Base-by-base conservation (phyloP, 176 grass and related monocot species). In the Oryza australiensis region DNA sequence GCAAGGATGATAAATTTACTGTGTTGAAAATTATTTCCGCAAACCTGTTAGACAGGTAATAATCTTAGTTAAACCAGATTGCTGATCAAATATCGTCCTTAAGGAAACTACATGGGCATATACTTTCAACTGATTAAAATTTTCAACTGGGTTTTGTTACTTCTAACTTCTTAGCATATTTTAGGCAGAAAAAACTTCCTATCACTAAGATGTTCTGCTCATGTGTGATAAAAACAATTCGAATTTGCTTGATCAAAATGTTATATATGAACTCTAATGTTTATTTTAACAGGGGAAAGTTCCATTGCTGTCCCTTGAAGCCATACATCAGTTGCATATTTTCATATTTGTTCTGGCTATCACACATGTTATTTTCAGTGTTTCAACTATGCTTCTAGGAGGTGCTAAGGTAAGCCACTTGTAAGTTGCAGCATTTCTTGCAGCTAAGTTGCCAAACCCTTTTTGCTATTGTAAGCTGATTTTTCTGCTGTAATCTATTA, bases 331-430 rank as follows among this genome's bases (percentile, higher is more conserved):
- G 62, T 76, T 97, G 88, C 94, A 97, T 70, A 94, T 97, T 42
- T 97, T 97, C 81, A 94, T 94, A 83, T 97, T 97, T 71, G 89
- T 97, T 76, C 76, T 97, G 74, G 94, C 94, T 23, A 80, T 97
- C 72, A 94, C 88, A 48, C 92, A 97, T 87, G 83, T 97, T 40
- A 34, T 89, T 41, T 97, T 97, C 77, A 92, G 94, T 43, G 87
- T 87, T 86, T 79, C 90, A 77, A 97, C 92, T 28, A 92, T 97
- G 90, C 35, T 97, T 77, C 77, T 94, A 74, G 94, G 92, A 89
- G 86, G 87, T 63, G 88, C 82, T 35, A 90, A 94, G 94, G 94
- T 97, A 85, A 78, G 51, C 71, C 59, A 42, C 37, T 46, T 49
- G 42, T 81, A 22, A 8, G 67, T 42, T 72, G 41, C 26, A 1